Conservation (phyloP, 306 rosid genomes). For the Trifolium pratense region DNA sequence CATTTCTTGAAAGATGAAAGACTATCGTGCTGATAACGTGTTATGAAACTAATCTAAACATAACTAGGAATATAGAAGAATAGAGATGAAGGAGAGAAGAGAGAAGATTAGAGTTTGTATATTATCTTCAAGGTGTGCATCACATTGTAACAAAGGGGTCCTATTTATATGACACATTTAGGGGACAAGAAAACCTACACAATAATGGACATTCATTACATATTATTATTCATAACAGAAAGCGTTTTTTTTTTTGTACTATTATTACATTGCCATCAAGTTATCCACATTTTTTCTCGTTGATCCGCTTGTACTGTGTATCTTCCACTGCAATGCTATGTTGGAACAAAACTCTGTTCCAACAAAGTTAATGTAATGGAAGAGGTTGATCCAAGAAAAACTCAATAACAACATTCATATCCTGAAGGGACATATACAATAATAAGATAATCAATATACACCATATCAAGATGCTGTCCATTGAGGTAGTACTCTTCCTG, state of each 20-base stretch:
- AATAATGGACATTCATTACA: too few species aligned
- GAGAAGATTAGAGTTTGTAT: too few species aligned
- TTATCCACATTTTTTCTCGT: conserved; percentile 11
- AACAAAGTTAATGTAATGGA: conserved; percentile 22
- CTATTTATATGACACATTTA: too few species aligned
- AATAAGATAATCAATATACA: conserved; percentile 14
- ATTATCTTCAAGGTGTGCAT: too few species aligned
- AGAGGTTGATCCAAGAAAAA: conserved; percentile 17
- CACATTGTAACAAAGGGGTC: too few species aligned
- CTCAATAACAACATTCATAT: neutral
- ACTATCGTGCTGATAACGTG: too few species aligned
- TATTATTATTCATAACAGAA: too few species aligned
- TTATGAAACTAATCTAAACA: too few species aligned
- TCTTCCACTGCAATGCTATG: conserved; percentile 4
- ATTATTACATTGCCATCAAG: conserved; percentile 2
- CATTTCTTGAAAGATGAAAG: too few species aligned
- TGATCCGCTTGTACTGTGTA: conserved; percentile 2
- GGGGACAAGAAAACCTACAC: too few species aligned
- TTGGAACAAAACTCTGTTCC: conserved; percentile 33
- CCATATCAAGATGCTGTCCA: conserved; percentile 59
- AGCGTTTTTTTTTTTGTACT: neutral
- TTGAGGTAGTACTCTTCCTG: conserved; percentile 73
- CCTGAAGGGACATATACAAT: conserved; percentile 9
- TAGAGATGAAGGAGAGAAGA: too few species aligned
- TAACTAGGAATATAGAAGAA: too few species aligned